Base-by-base conservation (phyloP, 257 asterid genomes). In the Agastache rugosa region DNA sequence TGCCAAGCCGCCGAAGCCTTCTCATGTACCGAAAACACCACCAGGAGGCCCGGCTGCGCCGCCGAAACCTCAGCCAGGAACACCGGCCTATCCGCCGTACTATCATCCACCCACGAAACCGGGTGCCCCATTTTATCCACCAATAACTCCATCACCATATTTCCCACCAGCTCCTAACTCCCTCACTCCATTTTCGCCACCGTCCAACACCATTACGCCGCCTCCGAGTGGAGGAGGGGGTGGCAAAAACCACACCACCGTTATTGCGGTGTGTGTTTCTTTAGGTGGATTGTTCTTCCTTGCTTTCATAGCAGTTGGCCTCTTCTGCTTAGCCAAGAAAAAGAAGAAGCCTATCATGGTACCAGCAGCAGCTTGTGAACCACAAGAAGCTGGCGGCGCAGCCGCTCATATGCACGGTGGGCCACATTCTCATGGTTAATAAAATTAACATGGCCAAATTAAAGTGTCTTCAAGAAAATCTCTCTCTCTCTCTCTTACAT, bases 201-300 rank as follows among this genome's bases (percentile, higher is more conserved):
- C 88, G 1, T 29, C 79, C 35, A 63, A 68, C 50, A 29, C 70
- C 22, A 19, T 71, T 20, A 67, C 89, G 0, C 83, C 90, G 1
- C 77, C 83, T 20, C 78, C 85, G 0, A 71, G 85, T 6, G 90
- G 90, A 51, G 83, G 83, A 23, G 78, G 81, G 11, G 80, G 82
- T 2, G 77, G 75, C 8, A 63, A 72, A 75, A 79, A 79, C 69
- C 84, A 83, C 85, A 86, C 91, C 22, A 85, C 85, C 8, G 73
- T 85, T 15, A 88, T 88, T 17, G 89, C 86, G 0, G 90, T 89
- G 44, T 83, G 86, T 14, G 95, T 78, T 10, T 85, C 92, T 3
- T 63, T 87, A 8, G 94, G 94, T 17, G 95, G 95, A 2, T 35
- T 80, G 12, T 89, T 87, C 86, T 85, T 89, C 83, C 86, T 85